Base-by-base conservation (phyloP, 352 stramenopile genomes). In the Pythium diclinum region DNA sequence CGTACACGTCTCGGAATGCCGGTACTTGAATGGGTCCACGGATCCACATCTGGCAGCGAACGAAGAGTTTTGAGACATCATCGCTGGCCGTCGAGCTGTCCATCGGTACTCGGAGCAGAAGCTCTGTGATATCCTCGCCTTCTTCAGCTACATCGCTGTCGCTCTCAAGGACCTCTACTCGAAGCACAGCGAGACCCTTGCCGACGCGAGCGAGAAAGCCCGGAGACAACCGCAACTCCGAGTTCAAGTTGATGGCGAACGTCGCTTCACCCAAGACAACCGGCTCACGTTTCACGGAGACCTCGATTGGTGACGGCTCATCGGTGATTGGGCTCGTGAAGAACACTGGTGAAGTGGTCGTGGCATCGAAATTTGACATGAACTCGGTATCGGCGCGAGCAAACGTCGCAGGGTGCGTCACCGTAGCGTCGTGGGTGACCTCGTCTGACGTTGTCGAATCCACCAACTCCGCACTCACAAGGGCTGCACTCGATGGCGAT, bases 201-300 rank as follows among this genome's bases (percentile, higher is more conserved):
- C 87, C 87, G 14, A 92, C 81, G 8, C 74, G 73, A 2, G 85
- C 85, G 54, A 94, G 61, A 68, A 94, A 95, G 4, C 75, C 79
- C 56, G 79, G 78, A 4, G 85, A 90, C 16, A 92, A 73, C 5
- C 87, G 79, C 38, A 95, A 69, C 62, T 95, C 87, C 1, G 87
- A 83, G 33, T 94, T 95, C 47, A 95, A 55, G 59, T 95, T 95
- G 51, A 95, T 59, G 25, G 92, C 81, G 38, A 93, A 95, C 3
- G 78, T 79, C 17, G 73, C 70, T 1, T 88, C 70, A 14, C 75
- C 79, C 17, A 84, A 40, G 10, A 75, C 57, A 58, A 80, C 72
- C 3, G 63, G 56, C 25, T 34, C 19, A 14, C 58, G 67, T 60
- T 14, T 19, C 23, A 54, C 1, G 23, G 3, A 21, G 11, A 19